phyloP scores from a whole-genome alignment of 75 land plant genomes.

The Ceratopteris richardii region DNA sequence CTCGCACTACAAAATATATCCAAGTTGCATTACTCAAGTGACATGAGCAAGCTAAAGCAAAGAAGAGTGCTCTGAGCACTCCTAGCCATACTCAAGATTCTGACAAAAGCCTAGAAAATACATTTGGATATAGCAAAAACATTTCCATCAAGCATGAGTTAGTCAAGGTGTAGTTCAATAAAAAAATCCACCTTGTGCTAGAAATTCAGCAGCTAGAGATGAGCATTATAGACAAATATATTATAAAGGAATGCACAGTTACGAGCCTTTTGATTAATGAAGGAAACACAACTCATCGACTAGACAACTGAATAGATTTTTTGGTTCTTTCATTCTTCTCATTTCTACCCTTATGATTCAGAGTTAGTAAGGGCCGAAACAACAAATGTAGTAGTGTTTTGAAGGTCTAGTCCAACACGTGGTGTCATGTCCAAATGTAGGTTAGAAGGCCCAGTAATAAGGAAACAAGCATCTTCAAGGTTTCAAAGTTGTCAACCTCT shows the following conservation, averaged over 20 bases:
- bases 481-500: neutral
- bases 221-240: too few relatives aligned
- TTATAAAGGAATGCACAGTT: too few relatives aligned
- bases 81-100: constrained; percentile 35
- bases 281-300: too few relatives aligned
- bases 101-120: constrained; percentile 59
- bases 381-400: too few relatives aligned
- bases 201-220: too few relatives aligned
- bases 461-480: neutral
- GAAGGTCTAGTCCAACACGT: too few relatives aligned
- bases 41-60: constrained; percentile 41
- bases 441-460: neutral
- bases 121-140: constrained; percentile 65
- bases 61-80: neutral
- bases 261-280: too few relatives aligned
- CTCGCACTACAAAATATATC: constrained; percentile 89
- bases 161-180: too few relatives aligned
- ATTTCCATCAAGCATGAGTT: constrained; percentile 69
- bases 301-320: neutral
- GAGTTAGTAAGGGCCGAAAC: too few relatives aligned
- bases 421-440: too few relatives aligned
- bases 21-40: constrained; percentile 60
- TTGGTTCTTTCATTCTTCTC: neutral
- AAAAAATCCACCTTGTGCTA: too few relatives aligned
- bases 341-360: neutral